Base-by-base conservation (phyloP, 2,329 filamentous ascomycete species). In the Fusarium sp. region DNA sequence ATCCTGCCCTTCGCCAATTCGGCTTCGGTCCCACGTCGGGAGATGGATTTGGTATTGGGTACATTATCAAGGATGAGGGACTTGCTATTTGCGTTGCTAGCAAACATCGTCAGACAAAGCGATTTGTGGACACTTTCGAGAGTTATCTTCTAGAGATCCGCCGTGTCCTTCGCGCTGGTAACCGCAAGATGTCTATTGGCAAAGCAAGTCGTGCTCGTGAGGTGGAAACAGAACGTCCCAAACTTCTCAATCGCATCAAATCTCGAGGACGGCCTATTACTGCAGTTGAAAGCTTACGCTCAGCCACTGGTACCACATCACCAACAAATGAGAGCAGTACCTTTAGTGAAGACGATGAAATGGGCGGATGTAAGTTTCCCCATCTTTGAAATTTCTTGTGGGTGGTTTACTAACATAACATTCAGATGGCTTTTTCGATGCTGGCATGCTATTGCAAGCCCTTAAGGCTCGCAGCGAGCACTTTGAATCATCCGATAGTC, bases 351-450 rank as follows among this genome's bases (percentile, higher is more conserved):
- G 92, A 94, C 80, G 94, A 97, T 76, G 93, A 93, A 71, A 86
- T 98, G 77, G 94, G 94, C 71, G 94, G 95, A 80, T 98, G 94
- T 97, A 88, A 90, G 93, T 90, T 53, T 37, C 7, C 37, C 4
- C 14, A 6, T 13, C 25, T 31, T 19, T 12, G 3, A 19, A 25
- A n/a, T 37, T 23, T 4, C 31, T 31, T 13, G 10, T 62, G 58
- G 4, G 43, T 46, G 11, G 46, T 31, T 57, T 58, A 74, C 81
- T 79, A 74, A 79, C 62, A 41, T 70, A 12, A 53, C 50, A 52
- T 66, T n/a, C 77, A 97, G 94, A 98, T 84, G 95, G 95, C 31
- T 98, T 98, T 84, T 98, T 98, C 81, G 95, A 98, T 78, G 94
- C 95, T 1, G 95, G 95, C 16, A 97, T 98, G 93, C 87, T 98